Conservation (phyloP, 2,329 filamentous ascomycete species). For the Fusarium anguioides region DNA sequence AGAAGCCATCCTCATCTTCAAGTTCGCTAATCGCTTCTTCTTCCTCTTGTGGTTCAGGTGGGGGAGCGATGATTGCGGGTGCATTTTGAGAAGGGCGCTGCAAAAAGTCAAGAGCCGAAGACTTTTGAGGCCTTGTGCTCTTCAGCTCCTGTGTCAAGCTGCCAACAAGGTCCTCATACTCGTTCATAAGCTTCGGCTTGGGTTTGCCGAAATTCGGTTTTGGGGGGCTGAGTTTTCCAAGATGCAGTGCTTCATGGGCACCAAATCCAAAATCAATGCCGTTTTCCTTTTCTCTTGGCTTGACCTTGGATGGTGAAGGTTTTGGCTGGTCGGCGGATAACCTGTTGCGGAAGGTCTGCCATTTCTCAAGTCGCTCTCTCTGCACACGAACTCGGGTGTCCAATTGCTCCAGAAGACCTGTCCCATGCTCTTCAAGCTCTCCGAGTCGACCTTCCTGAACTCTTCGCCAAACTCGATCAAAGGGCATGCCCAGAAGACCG, state of each 20-base stretch:
- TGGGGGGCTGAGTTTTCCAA: conserved; percentile 50
- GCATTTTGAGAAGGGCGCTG: conserved; percentile 20
- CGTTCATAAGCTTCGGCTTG: conserved; percentile 47
- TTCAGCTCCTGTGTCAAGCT: conserved; percentile 57
- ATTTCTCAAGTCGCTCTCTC: conserved; percentile 74
- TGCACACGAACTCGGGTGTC: conserved; percentile 75
- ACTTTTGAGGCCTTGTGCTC: conserved; percentile 38
- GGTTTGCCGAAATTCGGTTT: conserved; percentile 41
- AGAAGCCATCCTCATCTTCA: conserved; percentile 57
- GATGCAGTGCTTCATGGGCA: conserved; percentile 61
- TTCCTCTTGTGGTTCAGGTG: conserved; percentile 18
- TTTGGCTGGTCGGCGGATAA: conserved; percentile 53
- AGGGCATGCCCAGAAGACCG: conserved; percentile 72
- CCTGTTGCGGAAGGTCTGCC: conserved; percentile 73
- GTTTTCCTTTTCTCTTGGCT: conserved; percentile 44
- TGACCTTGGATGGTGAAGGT: conserved; percentile 41
- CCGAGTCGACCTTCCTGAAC: conserved; percentile 69
- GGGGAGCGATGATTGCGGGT: neutral
- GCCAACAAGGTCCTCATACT: conserved; percentile 59
- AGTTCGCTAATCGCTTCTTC: conserved; percentile 59
- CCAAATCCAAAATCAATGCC: conserved; percentile 67
- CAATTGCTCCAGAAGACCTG: conserved; percentile 75
- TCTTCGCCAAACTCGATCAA: conserved; percentile 77
- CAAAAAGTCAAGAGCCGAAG: conserved; percentile 37
- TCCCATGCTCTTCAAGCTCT: conserved; percentile 64